Evolutionary conservation across 495 filamentous ascomycete genomes (phyloP).

Genomic region (Hyaloscypha finlandica): DNA sequence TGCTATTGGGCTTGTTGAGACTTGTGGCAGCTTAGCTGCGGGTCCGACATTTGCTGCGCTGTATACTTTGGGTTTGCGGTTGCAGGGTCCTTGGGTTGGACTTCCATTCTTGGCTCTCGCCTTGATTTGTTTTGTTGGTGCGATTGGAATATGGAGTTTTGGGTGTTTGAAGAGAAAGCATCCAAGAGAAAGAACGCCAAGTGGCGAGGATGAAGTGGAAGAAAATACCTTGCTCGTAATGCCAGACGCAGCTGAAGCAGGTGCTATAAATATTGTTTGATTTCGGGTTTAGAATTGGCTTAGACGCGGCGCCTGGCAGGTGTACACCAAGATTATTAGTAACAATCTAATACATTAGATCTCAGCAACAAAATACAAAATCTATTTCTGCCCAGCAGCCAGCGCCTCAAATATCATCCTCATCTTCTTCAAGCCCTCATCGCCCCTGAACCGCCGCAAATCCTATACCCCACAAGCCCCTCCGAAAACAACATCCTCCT

Average conservation of each 20-base stretch:
- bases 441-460: no score
- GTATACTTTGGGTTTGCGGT: constrained; percentile 36
- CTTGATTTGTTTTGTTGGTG: constrained; percentile 4
- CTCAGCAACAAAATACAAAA: not conserved
- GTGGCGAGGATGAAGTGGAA: constrained; percentile 1
- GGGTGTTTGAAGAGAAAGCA: constrained; percentile 11
- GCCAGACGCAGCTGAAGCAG: not conserved
- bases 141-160: constrained; percentile 19
- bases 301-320: no score
- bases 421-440: no score
- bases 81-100: constrained; percentile 37
- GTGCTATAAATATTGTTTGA: not conserved
- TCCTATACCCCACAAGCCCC: no score
- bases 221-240: not conserved
- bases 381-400: not conserved
- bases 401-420: no score
- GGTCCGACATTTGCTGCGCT: constrained; percentile 42
- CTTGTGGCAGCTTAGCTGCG: constrained; percentile 53
- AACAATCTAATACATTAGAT: not conserved
- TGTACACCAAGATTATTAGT: not conserved
- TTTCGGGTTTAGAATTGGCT: not conserved
- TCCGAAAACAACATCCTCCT: no score
- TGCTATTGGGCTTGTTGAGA: constrained; percentile 57
- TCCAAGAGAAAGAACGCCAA: not conserved
- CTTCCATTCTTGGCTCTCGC: constrained; percentile 27